These are phyloP conservation scores for Pestalotiopsis sp. DNA, from an alignment of 2,329 filamentous ascomycete species.

Conservation along the genomic window DNA sequence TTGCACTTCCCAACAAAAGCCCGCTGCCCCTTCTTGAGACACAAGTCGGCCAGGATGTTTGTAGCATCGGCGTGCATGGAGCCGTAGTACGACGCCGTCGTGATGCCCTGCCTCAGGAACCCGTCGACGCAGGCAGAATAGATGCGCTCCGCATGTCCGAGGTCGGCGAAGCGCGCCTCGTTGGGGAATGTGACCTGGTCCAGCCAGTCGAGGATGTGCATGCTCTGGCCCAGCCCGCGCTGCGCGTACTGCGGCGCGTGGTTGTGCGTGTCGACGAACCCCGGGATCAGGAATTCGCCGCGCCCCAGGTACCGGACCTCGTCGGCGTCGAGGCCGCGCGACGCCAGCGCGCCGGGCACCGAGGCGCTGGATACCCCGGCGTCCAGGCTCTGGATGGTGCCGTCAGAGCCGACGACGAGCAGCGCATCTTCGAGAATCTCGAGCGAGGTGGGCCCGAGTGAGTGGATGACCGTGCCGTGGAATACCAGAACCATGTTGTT, in stretches of 20 bases:
- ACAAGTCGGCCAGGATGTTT: slow-evolving; percentile 57
- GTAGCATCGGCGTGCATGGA: slow-evolving; percentile 60
- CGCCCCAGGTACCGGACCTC: slow-evolving; percentile 34
- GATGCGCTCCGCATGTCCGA: slow-evolving; percentile 51
- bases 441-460: slow-evolving; percentile 33
- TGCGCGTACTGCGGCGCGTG: slow-evolving; percentile 64
- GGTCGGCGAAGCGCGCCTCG: slow-evolving; percentile 62
- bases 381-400: slow-evolving; percentile 28
- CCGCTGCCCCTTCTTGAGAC: slow-evolving; percentile 55
- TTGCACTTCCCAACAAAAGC: slow-evolving; percentile 66
- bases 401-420: slow-evolving; percentile 31
- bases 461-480: slow-evolving; percentile 46
- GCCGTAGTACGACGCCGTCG: slow-evolving; percentile 64
- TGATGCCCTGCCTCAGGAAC: slow-evolving; percentile 64
- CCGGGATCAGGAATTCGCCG: slow-evolving; percentile 59
- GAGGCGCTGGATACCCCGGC: slow-evolving; percentile 20
- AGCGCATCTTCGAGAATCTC: slow-evolving; percentile 41
- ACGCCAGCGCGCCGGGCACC: slow-evolving; percentile 18
- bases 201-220: slow-evolving; percentile 58
- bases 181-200: slow-evolving; percentile 65
- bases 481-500: slow-evolving; percentile 29
- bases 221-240: slow-evolving; percentile 45
- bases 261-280: slow-evolving; percentile 69
- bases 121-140: slow-evolving; percentile 58
- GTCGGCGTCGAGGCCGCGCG: slow-evolving; percentile 16